Percentiles rank a stretch among this genome's conserved stretches.
Evolutionary conservation across 106 monocot species (phyloP).

Genomic region (Dioscorea dumetorum): DNA sequence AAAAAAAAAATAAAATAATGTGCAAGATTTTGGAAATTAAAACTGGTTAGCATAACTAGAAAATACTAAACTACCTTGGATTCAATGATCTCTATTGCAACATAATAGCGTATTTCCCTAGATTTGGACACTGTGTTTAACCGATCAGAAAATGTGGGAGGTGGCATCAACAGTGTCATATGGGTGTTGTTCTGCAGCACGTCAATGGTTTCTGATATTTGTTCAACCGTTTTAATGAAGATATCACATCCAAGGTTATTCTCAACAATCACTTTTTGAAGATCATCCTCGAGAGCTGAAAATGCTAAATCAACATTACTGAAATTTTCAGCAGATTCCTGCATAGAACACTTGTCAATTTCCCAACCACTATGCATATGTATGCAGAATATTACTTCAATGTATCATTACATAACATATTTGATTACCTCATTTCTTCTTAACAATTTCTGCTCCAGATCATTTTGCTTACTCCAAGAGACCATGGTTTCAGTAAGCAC

Average conservation of each 20-base stretch:
- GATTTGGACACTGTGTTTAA: constrained; percentile 54
- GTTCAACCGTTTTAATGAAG: constrained; percentile 54
- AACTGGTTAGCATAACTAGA: background rate
- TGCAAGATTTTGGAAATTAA: background rate
- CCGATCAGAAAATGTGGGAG: constrained; percentile 76
- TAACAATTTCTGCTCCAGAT: constrained; percentile 35
- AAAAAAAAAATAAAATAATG: constrained; percentile 4
- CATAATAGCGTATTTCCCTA: constrained; percentile 59
- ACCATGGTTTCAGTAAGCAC: constrained; percentile 47
- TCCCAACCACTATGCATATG: too few species aligned
- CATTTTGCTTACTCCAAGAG: constrained; percentile 69
- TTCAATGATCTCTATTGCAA: constrained; percentile 74
- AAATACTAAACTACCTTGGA: constrained; percentile 34
- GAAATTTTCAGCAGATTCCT: constrained; percentile 48
- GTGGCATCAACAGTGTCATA: constrained; percentile 49
- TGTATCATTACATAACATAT: background rate
- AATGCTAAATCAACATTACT: constrained; percentile 17
- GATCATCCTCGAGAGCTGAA: constrained; percentile 93
- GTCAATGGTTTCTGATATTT: constrained; percentile 43
- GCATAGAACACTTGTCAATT: constrained; percentile 3
- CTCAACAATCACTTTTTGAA: constrained; percentile 67
- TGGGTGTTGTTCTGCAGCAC: constrained; percentile 44
- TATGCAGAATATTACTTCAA: too few species aligned
- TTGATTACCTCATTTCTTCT: constrained; percentile 47
- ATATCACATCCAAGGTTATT: constrained; percentile 88